A percentile compares a stretch with the other conserved stretches of the same genome.
Conservation (phyloP, 176 grass and related monocot genomes). For the Areca catechu region DNA sequence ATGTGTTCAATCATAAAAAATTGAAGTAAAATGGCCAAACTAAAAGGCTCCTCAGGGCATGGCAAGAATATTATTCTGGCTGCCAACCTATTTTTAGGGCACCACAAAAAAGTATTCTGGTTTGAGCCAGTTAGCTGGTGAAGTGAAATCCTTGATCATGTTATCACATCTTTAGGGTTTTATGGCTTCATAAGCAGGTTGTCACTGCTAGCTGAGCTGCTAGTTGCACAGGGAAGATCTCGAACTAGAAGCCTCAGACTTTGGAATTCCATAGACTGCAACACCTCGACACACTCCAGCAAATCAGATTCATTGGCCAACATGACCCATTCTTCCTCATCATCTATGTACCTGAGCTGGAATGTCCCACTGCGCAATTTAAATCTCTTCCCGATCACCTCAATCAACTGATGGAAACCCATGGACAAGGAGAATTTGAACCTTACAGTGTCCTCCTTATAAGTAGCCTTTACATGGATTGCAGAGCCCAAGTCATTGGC, state of each 20-base stretch:
- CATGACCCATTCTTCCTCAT: constrained; percentile 52
- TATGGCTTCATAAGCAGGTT: too few relatives aligned
- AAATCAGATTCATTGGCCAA: constrained; percentile 35
- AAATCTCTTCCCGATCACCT: constrained; percentile 35
- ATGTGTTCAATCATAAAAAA: too few relatives aligned
- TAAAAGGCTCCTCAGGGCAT: too few relatives aligned
- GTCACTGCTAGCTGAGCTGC: too few relatives aligned
- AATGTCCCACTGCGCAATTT: constrained; percentile 25
- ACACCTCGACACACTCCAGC: constrained; percentile 39
- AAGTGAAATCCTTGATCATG: too few relatives aligned
- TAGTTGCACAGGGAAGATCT: constrained; percentile 16
- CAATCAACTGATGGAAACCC: constrained; percentile 23
- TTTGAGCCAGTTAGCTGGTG: too few relatives aligned
- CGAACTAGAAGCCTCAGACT: constrained; percentile 32
- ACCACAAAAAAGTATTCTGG: too few relatives aligned
- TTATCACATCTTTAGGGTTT: too few relatives aligned
- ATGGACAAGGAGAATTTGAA: constrained; percentile 33
- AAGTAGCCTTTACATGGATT: constrained; percentile 39
- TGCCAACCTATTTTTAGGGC: too few relatives aligned
- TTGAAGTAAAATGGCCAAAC: too few relatives aligned
- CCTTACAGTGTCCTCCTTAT: constrained; percentile 36
- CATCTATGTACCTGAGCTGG: constrained; percentile 50
- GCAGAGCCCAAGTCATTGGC: background rate
- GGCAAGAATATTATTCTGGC: too few relatives aligned
- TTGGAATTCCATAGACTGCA: constrained; percentile 11